Evolutionary conservation across 345 rosid genomes (phyloP).

Genomic region (Erucastrum elatum): DNA sequence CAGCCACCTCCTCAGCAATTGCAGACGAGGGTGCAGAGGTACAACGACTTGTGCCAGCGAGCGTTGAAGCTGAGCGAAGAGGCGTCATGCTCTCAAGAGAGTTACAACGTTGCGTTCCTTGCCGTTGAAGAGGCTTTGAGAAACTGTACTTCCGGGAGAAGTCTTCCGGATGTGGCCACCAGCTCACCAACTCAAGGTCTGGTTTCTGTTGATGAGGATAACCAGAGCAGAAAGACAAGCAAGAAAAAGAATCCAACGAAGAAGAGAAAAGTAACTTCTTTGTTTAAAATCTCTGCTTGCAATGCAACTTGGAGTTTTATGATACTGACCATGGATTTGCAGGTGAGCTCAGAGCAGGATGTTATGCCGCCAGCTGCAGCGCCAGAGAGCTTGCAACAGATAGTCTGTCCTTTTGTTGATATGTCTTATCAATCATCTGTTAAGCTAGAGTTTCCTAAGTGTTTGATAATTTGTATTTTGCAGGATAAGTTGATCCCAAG

Average conservation of each 20-base stretch:
- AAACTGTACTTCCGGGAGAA: slow-evolving; percentile 58
- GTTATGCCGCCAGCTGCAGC: slow-evolving; percentile 46
- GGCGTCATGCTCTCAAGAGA: slow-evolving; percentile 61
- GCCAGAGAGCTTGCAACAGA: slow-evolving; percentile 64
- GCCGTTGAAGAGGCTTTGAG: slow-evolving; percentile 59
- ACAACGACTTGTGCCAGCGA: slow-evolving; percentile 53
- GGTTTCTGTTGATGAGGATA: slow-evolving; percentile 57
- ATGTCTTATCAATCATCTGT: slow-evolving; percentile 6
- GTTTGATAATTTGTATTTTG: slow-evolving; percentile 11
- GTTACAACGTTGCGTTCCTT: slow-evolving; percentile 56
- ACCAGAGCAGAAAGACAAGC: slow-evolving; percentile 45
- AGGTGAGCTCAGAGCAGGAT: slow-evolving; percentile 66
- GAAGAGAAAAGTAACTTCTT: slow-evolving; percentile 57
- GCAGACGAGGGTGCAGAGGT: slow-evolving; percentile 57
- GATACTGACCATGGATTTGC: slow-evolving; percentile 15
- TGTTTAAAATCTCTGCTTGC: background rate
- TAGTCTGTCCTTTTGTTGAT: slow-evolving; percentile 46
- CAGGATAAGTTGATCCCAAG: slow-evolving; percentile 57
- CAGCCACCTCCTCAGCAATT: slow-evolving; percentile 39
- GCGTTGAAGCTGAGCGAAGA: slow-evolving; percentile 62
- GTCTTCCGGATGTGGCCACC: slow-evolving; percentile 51
- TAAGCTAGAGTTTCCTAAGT: background rate
- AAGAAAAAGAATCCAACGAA: slow-evolving; percentile 65
- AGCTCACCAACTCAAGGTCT: slow-evolving; percentile 54
- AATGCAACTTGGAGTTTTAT: slow-evolving; percentile 6